Conservation (phyloP, 306 rosid species). For the Dalbergia cochinchinensis region DNA sequence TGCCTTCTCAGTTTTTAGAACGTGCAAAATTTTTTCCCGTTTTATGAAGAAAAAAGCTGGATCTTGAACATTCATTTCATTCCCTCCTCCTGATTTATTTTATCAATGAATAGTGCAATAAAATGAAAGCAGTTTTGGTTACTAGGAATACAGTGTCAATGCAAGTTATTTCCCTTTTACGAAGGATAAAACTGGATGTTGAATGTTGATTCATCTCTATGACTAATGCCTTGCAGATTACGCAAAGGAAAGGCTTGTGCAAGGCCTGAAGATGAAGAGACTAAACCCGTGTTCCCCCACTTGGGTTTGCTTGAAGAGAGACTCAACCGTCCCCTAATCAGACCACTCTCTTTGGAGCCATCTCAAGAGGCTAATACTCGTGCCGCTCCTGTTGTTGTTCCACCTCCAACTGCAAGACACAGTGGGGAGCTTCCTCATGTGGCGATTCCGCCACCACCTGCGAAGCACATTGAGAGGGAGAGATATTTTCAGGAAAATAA, state of each 20-base stretch:
- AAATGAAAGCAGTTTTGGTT: slow-evolving; percentile 7
- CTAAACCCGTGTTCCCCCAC: slow-evolving; percentile 54
- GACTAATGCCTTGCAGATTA: slow-evolving; percentile 59
- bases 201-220: slow-evolving; percentile 23
- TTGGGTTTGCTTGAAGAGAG: slow-evolving; percentile 76
- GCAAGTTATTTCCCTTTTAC: not conserved
- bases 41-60: not conserved
- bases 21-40: not conserved
- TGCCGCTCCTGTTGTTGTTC: slow-evolving; percentile 46
- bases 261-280: slow-evolving; percentile 76
- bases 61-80: slow-evolving; percentile 1
- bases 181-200: slow-evolving; percentile 15
- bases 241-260: slow-evolving; percentile 94
- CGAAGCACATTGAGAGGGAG: slow-evolving; percentile 87
- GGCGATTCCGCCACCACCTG: slow-evolving; percentile 92
- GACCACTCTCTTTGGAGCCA: slow-evolving; percentile 65
- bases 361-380: slow-evolving; percentile 47
- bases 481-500: slow-evolving; percentile 80
- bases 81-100: not conserved
- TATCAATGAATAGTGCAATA: not conserved
- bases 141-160: not conserved
- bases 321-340: slow-evolving; percentile 81
- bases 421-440: slow-evolving; percentile 43
- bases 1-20: slow-evolving; percentile 37
- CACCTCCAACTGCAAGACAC: slow-evolving; percentile 48